phyloP scores from a whole-genome alignment of 1,284 basidiomycete genomes.

The Termitomyces sp. region DNA sequence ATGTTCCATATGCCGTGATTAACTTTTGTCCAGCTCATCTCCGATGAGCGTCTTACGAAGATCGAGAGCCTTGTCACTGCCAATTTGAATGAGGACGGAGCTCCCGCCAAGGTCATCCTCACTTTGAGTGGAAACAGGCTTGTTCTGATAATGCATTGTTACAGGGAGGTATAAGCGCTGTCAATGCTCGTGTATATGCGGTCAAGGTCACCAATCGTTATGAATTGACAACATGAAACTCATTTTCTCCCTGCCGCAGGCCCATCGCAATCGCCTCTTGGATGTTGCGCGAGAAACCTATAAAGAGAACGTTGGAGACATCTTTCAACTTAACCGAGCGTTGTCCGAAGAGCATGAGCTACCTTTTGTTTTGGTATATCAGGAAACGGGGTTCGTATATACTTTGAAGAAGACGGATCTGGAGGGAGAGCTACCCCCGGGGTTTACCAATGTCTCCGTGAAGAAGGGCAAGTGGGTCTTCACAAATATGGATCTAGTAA shows the following conservation, averaged over 20 bases:
- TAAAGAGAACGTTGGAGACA: conserved; percentile 86
- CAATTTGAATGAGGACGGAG: conserved; percentile 69
- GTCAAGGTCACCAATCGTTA: conserved; percentile 49
- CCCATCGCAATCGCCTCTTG: conserved; percentile 75
- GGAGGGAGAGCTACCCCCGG: conserved; percentile 57
- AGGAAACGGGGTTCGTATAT: conserved; percentile 70
- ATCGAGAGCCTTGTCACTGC: conserved; percentile 58
- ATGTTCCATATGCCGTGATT: background rate
- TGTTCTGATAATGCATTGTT: background rate
- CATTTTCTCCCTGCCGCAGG: conserved; percentile 31
- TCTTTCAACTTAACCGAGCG: conserved; percentile 58
- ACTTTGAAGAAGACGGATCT: conserved; percentile 61
- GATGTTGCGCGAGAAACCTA: conserved; percentile 92
- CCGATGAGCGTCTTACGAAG: conserved; percentile 59
- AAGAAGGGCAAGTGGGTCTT: conserved; percentile 73
- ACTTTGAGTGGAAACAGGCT: background rate
- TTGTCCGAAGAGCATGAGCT: conserved; percentile 60
- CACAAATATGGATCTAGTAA: conserved; percentile 75
- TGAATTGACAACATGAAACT: background rate
- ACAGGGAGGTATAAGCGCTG: conserved; percentile 62
- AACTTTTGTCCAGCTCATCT: conserved; percentile 50
- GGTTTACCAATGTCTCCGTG: conserved; percentile 63
- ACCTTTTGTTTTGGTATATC: conserved; percentile 62
- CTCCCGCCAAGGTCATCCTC: conserved; percentile 48
- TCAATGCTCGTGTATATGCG: conserved; percentile 79